phyloP scores from a whole-genome alignment of 805 yeast genomes.

The Wickerhamomyces pijperi region DNA sequence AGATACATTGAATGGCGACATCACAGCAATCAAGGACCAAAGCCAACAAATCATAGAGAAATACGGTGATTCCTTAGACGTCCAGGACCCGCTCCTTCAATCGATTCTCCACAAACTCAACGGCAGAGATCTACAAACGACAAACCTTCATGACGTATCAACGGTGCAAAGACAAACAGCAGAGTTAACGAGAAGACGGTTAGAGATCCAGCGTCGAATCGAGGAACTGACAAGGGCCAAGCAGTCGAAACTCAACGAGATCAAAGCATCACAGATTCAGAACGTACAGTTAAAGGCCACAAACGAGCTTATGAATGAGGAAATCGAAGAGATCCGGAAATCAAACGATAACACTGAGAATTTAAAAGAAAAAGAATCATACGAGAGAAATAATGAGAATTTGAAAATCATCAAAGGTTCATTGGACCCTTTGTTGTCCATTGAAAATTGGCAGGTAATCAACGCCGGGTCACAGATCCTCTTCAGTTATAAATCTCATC shows the following conservation, averaged over 20 bases:
- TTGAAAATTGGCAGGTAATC: neutral
- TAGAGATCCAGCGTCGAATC: constrained; percentile 46
- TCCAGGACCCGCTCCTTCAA: neutral
- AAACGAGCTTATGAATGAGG: constrained; percentile 58
- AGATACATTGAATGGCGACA: neutral
- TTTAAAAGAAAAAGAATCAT: neutral
- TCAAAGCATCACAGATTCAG: constrained; percentile 29
- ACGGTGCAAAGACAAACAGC: neutral
- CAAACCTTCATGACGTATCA: neutral
- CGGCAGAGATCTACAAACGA: neutral
- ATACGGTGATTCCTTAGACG: neutral
- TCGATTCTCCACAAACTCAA: neutral
- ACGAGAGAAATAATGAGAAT: neutral
- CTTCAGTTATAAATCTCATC: constrained; percentile 66
- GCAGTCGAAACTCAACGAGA: constrained; percentile 14
- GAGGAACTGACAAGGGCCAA: constrained; percentile 47
- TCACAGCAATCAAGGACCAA: neutral
- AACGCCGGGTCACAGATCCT: neutral
- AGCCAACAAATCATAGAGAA: neutral
- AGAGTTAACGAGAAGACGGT: neutral
- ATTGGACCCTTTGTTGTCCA: neutral
- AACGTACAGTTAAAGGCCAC: constrained; percentile 45
- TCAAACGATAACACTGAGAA: constrained; percentile 80
- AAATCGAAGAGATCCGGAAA: constrained; percentile 93
- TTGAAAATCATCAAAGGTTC: neutral